These are phyloP conservation scores for Nasturtium officinale DNA, from an alignment of 345 rosid species.

Conservation along the genomic window DNA sequence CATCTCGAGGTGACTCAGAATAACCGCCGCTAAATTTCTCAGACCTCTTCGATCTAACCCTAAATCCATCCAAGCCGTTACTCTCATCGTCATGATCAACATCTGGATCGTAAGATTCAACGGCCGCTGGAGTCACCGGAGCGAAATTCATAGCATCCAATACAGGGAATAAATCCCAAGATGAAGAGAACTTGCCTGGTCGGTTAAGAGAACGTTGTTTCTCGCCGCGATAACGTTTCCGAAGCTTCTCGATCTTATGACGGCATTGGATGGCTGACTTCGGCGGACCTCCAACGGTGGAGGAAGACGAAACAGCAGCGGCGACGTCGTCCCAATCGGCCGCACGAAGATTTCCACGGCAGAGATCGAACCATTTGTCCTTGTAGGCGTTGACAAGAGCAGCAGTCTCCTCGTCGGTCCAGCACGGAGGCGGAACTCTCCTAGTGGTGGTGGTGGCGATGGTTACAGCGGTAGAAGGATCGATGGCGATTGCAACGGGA, in stretches of 20 bases:
- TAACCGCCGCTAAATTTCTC: conserved; percentile 33
- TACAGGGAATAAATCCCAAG: conserved; percentile 69
- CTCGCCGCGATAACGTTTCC: conserved; percentile 73
- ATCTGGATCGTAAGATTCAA: conserved; percentile 45
- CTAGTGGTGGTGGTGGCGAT: conserved; percentile 73
- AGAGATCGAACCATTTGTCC: conserved; percentile 66
- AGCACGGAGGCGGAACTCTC: conserved; percentile 77
- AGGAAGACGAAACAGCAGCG: conserved; percentile 46
- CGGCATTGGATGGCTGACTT: conserved; percentile 72
- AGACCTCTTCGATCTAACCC: conserved; percentile 42
- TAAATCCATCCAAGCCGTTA: conserved; percentile 36
- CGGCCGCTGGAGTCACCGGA: conserved; percentile 46
- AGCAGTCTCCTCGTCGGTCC: conserved; percentile 66
- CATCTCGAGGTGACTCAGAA: conserved; percentile 38
- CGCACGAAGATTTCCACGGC: conserved; percentile 70
- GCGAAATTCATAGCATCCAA: conserved; percentile 71
- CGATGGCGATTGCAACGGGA: conserved; percentile 57
- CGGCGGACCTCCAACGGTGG: conserved; percentile 38
- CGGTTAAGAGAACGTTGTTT: conserved; percentile 55
- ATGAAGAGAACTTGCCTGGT: conserved; percentile 66
- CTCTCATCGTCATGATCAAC: conserved; percentile 30
- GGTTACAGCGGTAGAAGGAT: conserved; percentile 60
- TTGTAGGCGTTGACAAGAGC: conserved; percentile 65
- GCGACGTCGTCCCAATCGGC: conserved; percentile 74
- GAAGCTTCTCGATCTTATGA: conserved; percentile 82